Conservation (phyloP, 1,284 basidiomycete species). For the Schizophyllum commune region DNA sequence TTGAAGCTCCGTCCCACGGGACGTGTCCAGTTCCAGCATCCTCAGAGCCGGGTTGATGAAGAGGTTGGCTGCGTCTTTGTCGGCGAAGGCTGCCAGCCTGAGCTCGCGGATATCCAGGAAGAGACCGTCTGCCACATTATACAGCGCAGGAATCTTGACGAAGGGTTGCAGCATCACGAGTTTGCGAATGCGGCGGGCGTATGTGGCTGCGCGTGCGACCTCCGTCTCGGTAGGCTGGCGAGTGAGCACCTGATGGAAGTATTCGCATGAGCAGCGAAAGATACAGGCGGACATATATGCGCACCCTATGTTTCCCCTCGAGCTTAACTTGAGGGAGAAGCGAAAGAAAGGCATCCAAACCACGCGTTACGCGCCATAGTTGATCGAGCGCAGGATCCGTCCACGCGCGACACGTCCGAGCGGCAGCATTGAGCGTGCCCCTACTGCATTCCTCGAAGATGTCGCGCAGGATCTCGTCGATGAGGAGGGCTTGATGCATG, state of each 20-base stretch:
- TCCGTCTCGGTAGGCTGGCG: neutral
- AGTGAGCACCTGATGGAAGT: neutral
- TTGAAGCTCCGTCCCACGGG: neutral
- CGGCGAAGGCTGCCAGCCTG: neutral
- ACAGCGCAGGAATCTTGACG: neutral
- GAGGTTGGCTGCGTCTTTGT: neutral
- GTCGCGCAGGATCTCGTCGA: constrained; percentile 43
- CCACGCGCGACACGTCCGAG: constrained; percentile 44
- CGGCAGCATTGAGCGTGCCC: constrained; percentile 23
- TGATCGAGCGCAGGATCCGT: constrained; percentile 48
- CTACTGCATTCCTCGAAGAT: constrained; percentile 32
- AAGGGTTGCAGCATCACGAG: neutral
- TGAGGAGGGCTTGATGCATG: constrained; percentile 43
- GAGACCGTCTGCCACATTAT: too few species aligned
- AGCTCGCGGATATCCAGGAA: neutral
- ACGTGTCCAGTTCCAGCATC: neutral
- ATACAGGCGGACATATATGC: constrained; percentile 21
- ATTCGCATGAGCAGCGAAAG: neutral
- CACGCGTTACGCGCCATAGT: constrained; percentile 41
- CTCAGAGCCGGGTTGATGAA: neutral
- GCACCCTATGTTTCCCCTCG: constrained; percentile 9
- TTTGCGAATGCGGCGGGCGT: neutral
- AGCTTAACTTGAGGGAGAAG: constrained; percentile 34
- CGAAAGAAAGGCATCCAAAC: constrained; percentile 25
- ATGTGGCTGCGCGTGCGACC: neutral